These are phyloP conservation scores for Lyophyllum atratum DNA, from an alignment of 768 basidiomycete genomes.

Conservation along the genomic window DNA sequence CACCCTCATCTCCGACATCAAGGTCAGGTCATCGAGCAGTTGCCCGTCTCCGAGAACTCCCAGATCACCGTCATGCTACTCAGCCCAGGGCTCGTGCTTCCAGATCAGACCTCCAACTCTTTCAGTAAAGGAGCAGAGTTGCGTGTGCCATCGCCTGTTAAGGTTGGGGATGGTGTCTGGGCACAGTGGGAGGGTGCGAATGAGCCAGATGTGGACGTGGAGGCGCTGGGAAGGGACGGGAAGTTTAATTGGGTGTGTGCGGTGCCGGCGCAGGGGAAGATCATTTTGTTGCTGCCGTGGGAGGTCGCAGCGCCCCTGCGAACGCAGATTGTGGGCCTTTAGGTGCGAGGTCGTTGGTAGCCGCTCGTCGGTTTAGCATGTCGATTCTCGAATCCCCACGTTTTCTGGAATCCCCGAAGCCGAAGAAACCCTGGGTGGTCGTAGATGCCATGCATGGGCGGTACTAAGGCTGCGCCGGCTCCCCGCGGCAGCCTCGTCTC, in stretches of 20 bases:
- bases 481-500: too few relatives aligned
- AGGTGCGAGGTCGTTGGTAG: not conserved
- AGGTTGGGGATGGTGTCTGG: conserved; percentile 17
- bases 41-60: conserved; percentile 1
- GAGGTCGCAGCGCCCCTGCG: conserved; percentile 16
- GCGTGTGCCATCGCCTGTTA: conserved; percentile 7
- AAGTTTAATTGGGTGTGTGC: conserved; percentile 24
- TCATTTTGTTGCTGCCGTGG: conserved; percentile 21
- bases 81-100: not conserved
- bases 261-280: conserved; percentile 19
- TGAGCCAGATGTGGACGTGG: conserved; percentile 9
- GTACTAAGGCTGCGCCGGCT: too few relatives aligned
- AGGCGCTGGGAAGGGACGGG: conserved; percentile 13
- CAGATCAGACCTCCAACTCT: not conserved
- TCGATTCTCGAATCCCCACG: too few relatives aligned
- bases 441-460: too few relatives aligned
- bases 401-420: too few relatives aligned
- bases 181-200: conserved; percentile 30
- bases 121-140: not conserved
- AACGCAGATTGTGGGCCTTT: not conserved
- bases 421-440: too few relatives aligned
- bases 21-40: not conserved
- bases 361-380: too few relatives aligned
- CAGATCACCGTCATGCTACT: not conserved
- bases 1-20: not conserved